Evolutionary conservation across 768 basidiomycete species (phyloP).

Genomic region (Sarcodon sp.): DNA sequence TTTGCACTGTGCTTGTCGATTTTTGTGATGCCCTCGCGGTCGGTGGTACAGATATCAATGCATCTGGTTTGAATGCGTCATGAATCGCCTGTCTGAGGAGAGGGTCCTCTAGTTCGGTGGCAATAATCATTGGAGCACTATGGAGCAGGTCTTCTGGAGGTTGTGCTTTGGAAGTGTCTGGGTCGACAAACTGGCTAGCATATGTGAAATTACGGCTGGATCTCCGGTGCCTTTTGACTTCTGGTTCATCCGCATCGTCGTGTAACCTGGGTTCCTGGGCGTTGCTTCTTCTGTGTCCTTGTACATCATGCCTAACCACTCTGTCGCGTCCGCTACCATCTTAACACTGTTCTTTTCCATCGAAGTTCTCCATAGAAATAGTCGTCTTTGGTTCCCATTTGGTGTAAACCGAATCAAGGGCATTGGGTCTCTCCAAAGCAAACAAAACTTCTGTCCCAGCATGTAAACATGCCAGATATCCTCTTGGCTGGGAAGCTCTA

Average conservation of each 20-base stretch:
- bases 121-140: conserved; percentile 70
- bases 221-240: conserved; percentile 56
- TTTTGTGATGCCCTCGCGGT: conserved; percentile 79
- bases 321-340: conserved; percentile 79
- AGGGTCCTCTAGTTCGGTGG: conserved; percentile 90
- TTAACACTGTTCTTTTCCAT: conserved; percentile 67
- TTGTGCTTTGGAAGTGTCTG: conserved; percentile 44
- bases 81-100: conserved; percentile 71
- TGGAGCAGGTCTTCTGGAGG: conserved; percentile 56
- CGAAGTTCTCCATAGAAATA: conserved; percentile 66
- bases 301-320: conserved; percentile 84
- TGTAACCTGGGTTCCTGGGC: conserved; percentile 52
- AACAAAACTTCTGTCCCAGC: conserved; percentile 85
- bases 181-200: conserved; percentile 79
- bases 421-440: conserved; percentile 65
- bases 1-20: conserved; percentile 71
- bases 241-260: conserved; percentile 47
- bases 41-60: conserved; percentile 65
- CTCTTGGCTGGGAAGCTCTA: conserved; percentile 59
- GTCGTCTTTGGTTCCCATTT: conserved; percentile 55
- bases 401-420: conserved; percentile 53
- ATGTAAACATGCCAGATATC: conserved; percentile 89
- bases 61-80: conserved; percentile 60
- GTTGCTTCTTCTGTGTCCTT: conserved; percentile 42
- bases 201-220: conserved; percentile 79